These are phyloP conservation scores for Leptodermis oblonga DNA, from an alignment of 257 asterid species.

Conservation along the genomic window DNA sequence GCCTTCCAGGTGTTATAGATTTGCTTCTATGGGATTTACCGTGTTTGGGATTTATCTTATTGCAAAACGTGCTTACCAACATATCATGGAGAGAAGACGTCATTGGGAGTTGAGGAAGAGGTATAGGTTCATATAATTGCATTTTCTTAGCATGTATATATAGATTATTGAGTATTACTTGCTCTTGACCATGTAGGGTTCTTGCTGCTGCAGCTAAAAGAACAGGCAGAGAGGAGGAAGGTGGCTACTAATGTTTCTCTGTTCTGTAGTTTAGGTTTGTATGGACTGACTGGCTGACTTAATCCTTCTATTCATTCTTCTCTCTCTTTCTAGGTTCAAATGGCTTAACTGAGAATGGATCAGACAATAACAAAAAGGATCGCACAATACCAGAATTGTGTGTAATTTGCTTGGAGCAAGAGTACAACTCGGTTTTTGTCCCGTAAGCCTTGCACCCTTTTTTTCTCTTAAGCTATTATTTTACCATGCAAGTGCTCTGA, in stretches of 20 bases:
- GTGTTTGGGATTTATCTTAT: constrained; percentile 75
- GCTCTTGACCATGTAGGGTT: constrained; percentile 52
- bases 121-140: constrained; percentile 30
- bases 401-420: constrained; percentile 95
- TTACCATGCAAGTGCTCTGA: neutral
- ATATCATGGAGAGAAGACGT: constrained; percentile 82
- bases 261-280: neutral
- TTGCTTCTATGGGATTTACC: constrained; percentile 77
- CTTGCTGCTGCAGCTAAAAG: constrained; percentile 85
- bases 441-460: constrained; percentile 57
- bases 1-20: constrained; percentile 80
- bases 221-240: constrained; percentile 66
- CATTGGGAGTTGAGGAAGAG: constrained; percentile 84
- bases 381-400: constrained; percentile 72
- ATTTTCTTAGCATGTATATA: neutral
- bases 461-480: neutral
- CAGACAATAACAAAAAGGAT: constrained; percentile 49
- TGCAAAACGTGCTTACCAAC: constrained; percentile 62
- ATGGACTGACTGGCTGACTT: constrained; percentile 5
- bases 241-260: constrained; percentile 28
- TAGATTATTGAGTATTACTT: constrained; percentile 3
- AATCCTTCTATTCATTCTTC: constrained; percentile 9
- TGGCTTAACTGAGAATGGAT: constrained; percentile 47
- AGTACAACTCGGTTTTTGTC: constrained; percentile 88
- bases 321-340: constrained; percentile 41